A percentile compares a stretch with the other conserved stretches of the same genome.
Evolutionary conservation across 768 basidiomycete species (phyloP).

Genomic region (Suillus weaverae): DNA sequence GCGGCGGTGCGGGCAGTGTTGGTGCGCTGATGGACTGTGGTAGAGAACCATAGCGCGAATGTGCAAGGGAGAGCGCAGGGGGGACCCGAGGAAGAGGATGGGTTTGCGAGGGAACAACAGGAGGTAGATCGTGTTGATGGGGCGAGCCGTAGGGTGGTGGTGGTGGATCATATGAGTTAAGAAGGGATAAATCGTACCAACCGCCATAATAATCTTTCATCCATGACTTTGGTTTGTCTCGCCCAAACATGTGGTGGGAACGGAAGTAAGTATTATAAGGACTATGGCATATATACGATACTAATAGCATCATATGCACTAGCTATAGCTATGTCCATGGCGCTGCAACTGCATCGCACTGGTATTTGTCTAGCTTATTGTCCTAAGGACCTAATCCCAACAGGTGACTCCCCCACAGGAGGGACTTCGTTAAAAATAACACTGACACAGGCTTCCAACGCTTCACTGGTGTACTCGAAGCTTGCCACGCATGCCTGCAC

Average conservation of each 20-base stretch:
- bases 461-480: constrained; percentile 59
- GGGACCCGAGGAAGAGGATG: constrained; percentile 42
- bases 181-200: too few species aligned
- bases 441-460: constrained; percentile 44
- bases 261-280: too few species aligned
- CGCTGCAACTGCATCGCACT: too few species aligned
- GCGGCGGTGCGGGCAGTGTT: constrained; percentile 60
- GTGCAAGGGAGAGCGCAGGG: constrained; percentile 19
- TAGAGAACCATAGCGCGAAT: constrained; percentile 16
- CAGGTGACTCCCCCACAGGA: not conserved
- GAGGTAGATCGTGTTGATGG: constrained; percentile 30
- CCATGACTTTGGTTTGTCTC: too few species aligned
- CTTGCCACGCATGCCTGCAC: constrained; percentile 45
- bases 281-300: too few species aligned
- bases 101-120: constrained; percentile 29
- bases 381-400: not conserved
- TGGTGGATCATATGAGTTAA: too few species aligned
- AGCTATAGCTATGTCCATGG: not conserved
- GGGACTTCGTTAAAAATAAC: constrained; percentile 42
- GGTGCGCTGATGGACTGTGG: constrained; percentile 27
- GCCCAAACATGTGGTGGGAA: too few species aligned
- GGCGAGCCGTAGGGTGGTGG: constrained; percentile 15
- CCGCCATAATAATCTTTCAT: too few species aligned
- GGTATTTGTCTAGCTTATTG: not conserved
- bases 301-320: too few species aligned